phyloP scores from a whole-genome alignment of 2,329 filamentous ascomycete genomes.

The Cryphonectria parasitica region DNA sequence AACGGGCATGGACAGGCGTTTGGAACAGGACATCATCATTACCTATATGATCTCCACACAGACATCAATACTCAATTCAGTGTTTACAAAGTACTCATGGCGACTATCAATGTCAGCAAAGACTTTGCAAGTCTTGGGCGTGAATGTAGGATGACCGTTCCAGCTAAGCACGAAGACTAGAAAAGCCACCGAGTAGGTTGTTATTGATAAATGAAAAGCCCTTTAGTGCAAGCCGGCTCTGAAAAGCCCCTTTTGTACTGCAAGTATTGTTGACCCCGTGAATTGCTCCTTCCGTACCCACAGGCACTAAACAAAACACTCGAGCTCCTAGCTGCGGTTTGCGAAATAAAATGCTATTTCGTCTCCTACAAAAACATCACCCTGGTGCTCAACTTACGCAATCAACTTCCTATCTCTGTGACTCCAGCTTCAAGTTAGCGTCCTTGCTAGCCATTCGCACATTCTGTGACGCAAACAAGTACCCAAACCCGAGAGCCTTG shows the following conservation, averaged over 20 bases:
- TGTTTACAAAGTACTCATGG: neutral
- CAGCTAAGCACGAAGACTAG: no score
- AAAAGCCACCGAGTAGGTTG: no score
- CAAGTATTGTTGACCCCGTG: no score
- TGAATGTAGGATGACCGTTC: no score
- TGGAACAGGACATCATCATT: neutral
- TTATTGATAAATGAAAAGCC: no score
- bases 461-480: neutral
- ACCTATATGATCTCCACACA: neutral
- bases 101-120: no score
- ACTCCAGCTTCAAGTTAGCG: neutral
- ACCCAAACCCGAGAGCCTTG: neutral
- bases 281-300: no score
- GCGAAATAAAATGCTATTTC: neutral
- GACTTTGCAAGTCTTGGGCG: no score
- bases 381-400: neutral
- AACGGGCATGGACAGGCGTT: constrained; percentile 10
- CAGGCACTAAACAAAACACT: neutral
- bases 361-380: neutral
- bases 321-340: neutral
- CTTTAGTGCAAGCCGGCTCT: neutral
- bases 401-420: neutral
- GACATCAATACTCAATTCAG: neutral
- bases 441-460: neutral
- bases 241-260: no score